phyloP scores from a whole-genome alignment of 1,284 basidiomycete species.

The Schizophyllum amplum region DNA sequence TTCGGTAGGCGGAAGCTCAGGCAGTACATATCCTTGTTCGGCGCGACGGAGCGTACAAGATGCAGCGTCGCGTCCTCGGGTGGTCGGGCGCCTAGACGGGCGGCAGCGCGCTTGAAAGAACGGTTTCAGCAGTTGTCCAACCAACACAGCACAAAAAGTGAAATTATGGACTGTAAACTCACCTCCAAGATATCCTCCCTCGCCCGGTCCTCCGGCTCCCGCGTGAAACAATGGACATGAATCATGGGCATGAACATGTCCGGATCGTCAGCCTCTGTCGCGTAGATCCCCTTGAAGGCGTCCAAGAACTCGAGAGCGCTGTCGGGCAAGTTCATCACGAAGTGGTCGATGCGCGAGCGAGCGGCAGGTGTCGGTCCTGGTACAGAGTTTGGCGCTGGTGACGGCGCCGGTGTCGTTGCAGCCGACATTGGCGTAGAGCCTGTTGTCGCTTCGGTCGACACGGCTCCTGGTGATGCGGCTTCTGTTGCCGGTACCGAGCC shows the following conservation, averaged over 20 bases:
- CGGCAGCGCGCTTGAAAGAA: slow-evolving; percentile 63
- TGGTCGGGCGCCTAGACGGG: slow-evolving; percentile 53
- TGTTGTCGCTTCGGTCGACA: no score
- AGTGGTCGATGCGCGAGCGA: slow-evolving; percentile 70
- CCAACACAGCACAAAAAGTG: no score
- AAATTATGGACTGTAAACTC: slow-evolving; percentile 18
- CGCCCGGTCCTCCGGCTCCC: slow-evolving; percentile 67
- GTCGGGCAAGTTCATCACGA: slow-evolving; percentile 96
- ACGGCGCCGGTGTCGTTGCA: no score
- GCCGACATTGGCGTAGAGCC: no score
- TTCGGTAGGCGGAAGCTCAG: slow-evolving; percentile 83
- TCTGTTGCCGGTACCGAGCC: no score
- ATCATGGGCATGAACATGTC: slow-evolving; percentile 79
- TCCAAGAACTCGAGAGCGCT: slow-evolving; percentile 87
- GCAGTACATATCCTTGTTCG: slow-evolving; percentile 99
- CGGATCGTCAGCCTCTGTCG: slow-evolving; percentile 20
- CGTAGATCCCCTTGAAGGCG: slow-evolving; percentile 74
- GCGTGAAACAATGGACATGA: slow-evolving; percentile 96
- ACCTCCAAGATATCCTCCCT: slow-evolving; percentile 76
- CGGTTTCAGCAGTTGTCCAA: background rate
- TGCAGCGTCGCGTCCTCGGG: slow-evolving; percentile 53
- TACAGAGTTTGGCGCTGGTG: slow-evolving; percentile 3
- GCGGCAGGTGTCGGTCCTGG: no score
- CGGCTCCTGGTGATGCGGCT: no score
- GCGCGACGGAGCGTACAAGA: slow-evolving; percentile 88